phyloP scores from a whole-genome alignment of 2,329 filamentous ascomycete species.

The Magnaporthales sp. region DNA sequence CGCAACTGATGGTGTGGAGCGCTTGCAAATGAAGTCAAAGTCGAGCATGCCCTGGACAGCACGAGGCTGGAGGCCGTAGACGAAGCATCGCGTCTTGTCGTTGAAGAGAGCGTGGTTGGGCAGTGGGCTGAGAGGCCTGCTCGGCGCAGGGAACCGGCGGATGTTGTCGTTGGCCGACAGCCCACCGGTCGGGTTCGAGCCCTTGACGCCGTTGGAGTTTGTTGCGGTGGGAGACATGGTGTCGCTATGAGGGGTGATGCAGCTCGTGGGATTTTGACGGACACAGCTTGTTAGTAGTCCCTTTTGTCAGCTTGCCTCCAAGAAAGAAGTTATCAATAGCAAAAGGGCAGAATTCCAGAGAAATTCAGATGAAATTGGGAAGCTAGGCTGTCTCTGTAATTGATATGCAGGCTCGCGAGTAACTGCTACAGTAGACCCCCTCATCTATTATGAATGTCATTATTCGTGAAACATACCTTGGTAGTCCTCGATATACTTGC shows the following conservation, averaged over 20 bases:
- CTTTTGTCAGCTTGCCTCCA: not conserved
- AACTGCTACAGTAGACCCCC: not conserved
- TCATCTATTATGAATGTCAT: not conserved
- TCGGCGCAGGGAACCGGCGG: constrained; percentile 83
- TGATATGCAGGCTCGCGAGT: not conserved
- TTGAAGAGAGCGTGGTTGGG: constrained; percentile 91
- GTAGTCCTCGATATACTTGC: not conserved
- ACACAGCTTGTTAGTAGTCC: not conserved
- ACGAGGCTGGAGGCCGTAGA: constrained; percentile 97
- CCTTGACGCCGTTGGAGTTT: constrained; percentile 40
- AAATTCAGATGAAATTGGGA: not conserved
- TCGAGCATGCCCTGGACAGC: constrained; percentile 92
- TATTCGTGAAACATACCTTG: not conserved
- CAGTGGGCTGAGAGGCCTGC: constrained; percentile 82
- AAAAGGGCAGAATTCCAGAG: not conserved
- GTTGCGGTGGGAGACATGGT: constrained; percentile 45
- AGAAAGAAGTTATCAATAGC: not conserved
- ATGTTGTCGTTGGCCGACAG: constrained; percentile 96
- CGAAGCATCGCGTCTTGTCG: constrained; percentile 99
- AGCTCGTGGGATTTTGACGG: not conserved
- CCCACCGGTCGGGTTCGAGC: constrained; percentile 29
- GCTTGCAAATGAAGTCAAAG: constrained; percentile 99
- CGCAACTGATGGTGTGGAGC: constrained; percentile 87
- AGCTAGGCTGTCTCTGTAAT: not conserved
- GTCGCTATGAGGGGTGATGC: constrained; percentile 3